A percentile compares a stretch with the other conserved stretches of the same genome.
Conservation (phyloP, 1,284 basidiomycete genomes). For the Ustilago shanxiensis region DNA sequence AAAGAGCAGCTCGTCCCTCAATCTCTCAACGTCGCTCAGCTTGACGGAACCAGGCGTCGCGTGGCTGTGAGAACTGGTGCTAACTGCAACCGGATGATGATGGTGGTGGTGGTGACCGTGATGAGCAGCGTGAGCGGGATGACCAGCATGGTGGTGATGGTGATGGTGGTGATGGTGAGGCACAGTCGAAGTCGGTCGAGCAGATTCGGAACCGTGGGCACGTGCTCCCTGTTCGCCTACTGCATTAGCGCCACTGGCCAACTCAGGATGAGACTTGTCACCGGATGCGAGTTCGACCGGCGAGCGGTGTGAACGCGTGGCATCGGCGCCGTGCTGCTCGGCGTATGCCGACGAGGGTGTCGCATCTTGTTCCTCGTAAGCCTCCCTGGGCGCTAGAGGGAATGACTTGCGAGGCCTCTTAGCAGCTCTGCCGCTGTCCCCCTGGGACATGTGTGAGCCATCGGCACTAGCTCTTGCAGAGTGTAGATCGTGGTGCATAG, state of each 20-base stretch:
- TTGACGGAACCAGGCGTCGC: conserved; percentile 20
- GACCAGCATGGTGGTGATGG: conserved; percentile 47
- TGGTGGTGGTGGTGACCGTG: conserved; percentile 48
- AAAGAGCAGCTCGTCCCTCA: conserved; percentile 59
- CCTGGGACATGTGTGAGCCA: conserved; percentile 10
- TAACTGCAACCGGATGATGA: conserved; percentile 38
- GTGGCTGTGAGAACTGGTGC: conserved; percentile 27
- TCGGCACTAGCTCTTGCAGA: conserved; percentile 26
- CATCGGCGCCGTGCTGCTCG: conserved; percentile 1
- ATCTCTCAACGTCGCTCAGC: conserved; percentile 57
- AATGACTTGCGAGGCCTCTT: conserved; percentile 47
- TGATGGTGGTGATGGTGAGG: conserved; percentile 57
- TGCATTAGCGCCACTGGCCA: conserved; percentile 3
- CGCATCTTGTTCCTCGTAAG: conserved; percentile 29
- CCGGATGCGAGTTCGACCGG: conserved; percentile 21
- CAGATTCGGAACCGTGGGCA: conserved; percentile 8
- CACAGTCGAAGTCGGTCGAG: conserved; percentile 17
- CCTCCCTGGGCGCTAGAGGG: conserved; percentile 27
- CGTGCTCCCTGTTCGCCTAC: conserved; percentile 39
- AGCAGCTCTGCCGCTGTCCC: conserved; percentile 23
- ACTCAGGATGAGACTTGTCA: conserved; percentile 22
- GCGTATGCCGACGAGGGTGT: conserved; percentile 4
- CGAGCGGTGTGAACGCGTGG: conserved; percentile 20
- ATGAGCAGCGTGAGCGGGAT: conserved; percentile 35
- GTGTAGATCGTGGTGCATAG: conserved; percentile 37